Conservation (phyloP, 192 early-diverging fungal genomes). For the Backusella liffmaniae region DNA sequence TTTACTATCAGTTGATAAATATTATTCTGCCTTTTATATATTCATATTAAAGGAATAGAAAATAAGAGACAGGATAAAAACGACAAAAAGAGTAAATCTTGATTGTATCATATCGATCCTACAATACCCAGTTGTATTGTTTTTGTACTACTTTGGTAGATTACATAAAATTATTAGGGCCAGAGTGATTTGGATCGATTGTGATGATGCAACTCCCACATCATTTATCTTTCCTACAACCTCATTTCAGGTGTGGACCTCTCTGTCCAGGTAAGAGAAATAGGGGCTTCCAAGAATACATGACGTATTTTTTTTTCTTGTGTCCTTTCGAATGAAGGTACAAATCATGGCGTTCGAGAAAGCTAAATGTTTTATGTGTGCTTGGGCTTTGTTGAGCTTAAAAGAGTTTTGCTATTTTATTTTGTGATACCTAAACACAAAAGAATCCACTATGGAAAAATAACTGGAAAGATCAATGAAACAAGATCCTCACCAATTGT, state of each 20-base stretch:
- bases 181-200: not conserved
- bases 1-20: not conserved
- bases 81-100: not conserved
- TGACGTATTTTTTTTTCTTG: too few species aligned
- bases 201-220: not conserved
- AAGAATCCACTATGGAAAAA: not conserved
- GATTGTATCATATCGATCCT: slow-evolving; percentile 1
- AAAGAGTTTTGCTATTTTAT: not conserved
- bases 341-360: not conserved
- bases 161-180: slow-evolving; percentile 1
- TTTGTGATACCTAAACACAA: not conserved
- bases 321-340: too few species aligned
- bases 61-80: not conserved
- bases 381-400: not conserved
- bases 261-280: not conserved
- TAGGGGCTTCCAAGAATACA: too few species aligned
- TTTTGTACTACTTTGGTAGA: not conserved
- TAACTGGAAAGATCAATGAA: not conserved
- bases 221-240: not conserved
- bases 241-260: not conserved
- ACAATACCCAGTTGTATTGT: not conserved
- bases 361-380: not conserved
- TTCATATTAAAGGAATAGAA: not conserved
- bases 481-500: not conserved
- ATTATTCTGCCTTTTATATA: not conserved